Evolutionary conservation across 2,329 filamentous ascomycete genomes (phyloP), one percentile per base, ranked within the genome.

Genomic region (Colletotrichum sp.): DNA sequence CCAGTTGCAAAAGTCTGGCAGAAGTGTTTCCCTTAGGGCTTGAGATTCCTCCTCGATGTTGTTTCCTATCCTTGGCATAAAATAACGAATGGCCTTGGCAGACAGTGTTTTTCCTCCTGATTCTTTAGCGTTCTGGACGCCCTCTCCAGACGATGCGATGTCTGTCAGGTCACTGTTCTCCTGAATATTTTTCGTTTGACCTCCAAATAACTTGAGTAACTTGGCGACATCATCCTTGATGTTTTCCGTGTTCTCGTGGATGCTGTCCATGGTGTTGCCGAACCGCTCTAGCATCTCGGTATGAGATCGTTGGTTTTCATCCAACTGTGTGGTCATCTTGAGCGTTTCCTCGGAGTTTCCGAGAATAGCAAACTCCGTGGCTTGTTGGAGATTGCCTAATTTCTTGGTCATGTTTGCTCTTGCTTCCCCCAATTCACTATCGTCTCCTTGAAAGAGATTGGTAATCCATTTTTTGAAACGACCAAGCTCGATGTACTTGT

Each of bases 91-190:
- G 38, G 3, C 38, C 18, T 2, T 47, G 38, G 38, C 18, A 47
- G 38, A 47, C 2, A 47, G 18, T n/a, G 38, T 12, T 21, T 47
- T 21, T 1, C 2, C 38, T 47, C 6, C 18, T 12, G 5, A 4
- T n/a, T 47, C 38, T 47, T n/a, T 0, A 47, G 5, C 6, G n/a
- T 51, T 2, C 43, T 13, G 6, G n/a, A 8, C 11, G 43, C 43
- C 6, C 6, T 24, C 21, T 2, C 1, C 43, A 51, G 43, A 51
- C 43, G 43, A 51, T 51, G 11, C 43, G 43, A n/a, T 51, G 3
- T 6, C 3, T 51, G 2, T 0, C 43, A 21, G 6, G 3, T 21
- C n/a, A 5, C 11, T 51, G 1, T 51, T 21, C n/a, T 12, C 12
- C 43, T 51, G 43, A 0, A 6, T 5, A 21, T 21, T n/a, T 51